Evolutionary conservation across 2,329 filamentous ascomycete species (phyloP).

Genomic region (Fusarium sp.): DNA sequence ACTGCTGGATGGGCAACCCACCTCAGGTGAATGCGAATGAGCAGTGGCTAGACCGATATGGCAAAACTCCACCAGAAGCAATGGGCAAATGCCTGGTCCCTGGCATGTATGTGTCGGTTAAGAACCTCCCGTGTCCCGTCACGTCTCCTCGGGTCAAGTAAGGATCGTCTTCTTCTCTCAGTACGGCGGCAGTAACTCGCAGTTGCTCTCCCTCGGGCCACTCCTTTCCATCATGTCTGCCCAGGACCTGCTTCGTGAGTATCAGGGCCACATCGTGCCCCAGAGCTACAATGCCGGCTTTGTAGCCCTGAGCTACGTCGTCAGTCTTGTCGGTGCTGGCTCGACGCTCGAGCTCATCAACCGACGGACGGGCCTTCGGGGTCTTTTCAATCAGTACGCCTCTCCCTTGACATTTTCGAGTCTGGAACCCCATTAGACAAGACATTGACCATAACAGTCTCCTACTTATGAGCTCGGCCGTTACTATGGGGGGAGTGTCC

Average conservation of each 20-base stretch:
- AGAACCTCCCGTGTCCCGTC: constrained; percentile 32
- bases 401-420: constrained; percentile 1
- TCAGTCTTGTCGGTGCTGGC: constrained; percentile 81
- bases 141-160: constrained; percentile 1
- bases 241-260: constrained; percentile 53
- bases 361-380: constrained; percentile 76
- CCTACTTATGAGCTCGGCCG: constrained; percentile 71
- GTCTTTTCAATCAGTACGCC: constrained; percentile 75
- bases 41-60: constrained; percentile 17
- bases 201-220: constrained; percentile 21
- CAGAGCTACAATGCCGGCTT: constrained; percentile 69
- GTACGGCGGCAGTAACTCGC: constrained; percentile 21
- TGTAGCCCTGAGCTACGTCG: constrained; percentile 78
- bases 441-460: constrained; percentile 58
- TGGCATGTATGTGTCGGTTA: constrained; percentile 29
- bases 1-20: constrained; percentile 17
- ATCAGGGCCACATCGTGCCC: constrained; percentile 60
- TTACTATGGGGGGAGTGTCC: constrained; percentile 79
- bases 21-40: constrained; percentile 16
- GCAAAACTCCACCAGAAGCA: constrained; percentile 33
- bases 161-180: constrained; percentile 15
- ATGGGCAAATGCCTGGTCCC: neutral
- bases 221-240: constrained; percentile 35
- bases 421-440: neutral
- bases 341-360: constrained; percentile 88